phyloP scores from a whole-genome alignment of 2,329 filamentous ascomycete species.

The Penicillium sp. region DNA sequence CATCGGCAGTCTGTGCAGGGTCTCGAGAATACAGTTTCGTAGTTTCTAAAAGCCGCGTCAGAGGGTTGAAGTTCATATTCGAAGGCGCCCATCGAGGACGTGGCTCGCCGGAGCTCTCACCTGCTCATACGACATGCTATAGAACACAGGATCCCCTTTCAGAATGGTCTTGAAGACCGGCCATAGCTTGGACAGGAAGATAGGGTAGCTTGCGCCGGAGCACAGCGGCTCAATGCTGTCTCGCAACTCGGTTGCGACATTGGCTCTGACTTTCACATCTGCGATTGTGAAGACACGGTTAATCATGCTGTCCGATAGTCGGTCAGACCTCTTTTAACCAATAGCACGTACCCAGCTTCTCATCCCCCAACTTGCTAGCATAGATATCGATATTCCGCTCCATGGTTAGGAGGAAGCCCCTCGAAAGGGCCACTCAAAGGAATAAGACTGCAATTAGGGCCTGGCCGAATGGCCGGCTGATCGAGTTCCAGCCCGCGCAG shows the following conservation, averaged over 20 bases:
- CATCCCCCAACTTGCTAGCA: constrained; percentile 47
- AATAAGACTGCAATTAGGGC: constrained; percentile 27
- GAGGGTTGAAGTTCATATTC: constrained; percentile 3
- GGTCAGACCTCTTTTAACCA: not conserved
- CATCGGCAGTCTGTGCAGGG: constrained; percentile 79
- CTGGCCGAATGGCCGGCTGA: constrained; percentile 39
- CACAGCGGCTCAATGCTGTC: constrained; percentile 83
- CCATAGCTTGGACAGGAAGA: constrained; percentile 81
- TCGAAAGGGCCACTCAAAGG: constrained; percentile 21
- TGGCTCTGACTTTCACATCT: constrained; percentile 80
- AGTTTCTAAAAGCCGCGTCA: constrained; percentile 59
- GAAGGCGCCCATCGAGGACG: not conserved
- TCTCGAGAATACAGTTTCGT: constrained; percentile 89
- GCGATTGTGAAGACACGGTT: constrained; percentile 5
- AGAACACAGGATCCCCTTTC: constrained; percentile 80
- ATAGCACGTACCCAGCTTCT: constrained; percentile 43
- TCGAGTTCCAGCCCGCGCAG: constrained; percentile 27
- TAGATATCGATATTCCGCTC: constrained; percentile 49
- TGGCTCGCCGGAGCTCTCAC: constrained; percentile 45
- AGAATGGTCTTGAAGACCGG: constrained; percentile 84
- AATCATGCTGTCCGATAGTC: not conserved
- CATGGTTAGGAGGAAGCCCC: constrained; percentile 30
- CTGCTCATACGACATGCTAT: constrained; percentile 85
- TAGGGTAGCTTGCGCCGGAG: constrained; percentile 69
- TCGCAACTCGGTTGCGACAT: constrained; percentile 77